These are phyloP conservation scores for Luffa aegyptiaca DNA, from an alignment of 306 rosid genomes.

Conservation along the genomic window DNA sequence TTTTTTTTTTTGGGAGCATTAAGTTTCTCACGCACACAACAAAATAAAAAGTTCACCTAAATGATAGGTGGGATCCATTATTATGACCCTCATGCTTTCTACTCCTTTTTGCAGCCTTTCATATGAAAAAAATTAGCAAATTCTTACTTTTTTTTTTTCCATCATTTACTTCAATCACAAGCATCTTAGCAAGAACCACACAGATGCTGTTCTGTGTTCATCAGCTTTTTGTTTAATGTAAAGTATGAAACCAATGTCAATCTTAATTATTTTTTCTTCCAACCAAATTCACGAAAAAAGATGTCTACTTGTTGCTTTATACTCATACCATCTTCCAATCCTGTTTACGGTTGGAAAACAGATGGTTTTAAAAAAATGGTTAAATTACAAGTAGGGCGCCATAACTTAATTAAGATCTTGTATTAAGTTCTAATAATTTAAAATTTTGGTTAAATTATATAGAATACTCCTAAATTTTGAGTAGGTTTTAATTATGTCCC, in stretches of 20 bases:
- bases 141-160: neutral
- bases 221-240: neutral
- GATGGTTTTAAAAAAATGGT: no score
- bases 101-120: neutral
- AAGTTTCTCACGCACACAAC: neutral
- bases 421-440: no score
- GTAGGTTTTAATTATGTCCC: no score
- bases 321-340: no score
- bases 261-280: neutral
- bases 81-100: neutral
- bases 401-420: no score
- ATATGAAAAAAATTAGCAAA: neutral
- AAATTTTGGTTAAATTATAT: no score
- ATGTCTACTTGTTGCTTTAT: neutral
- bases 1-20: neutral
- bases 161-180: constrained; percentile 7
- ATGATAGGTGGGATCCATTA: neutral
- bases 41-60: neutral
- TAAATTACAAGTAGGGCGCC: no score
- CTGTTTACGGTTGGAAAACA: no score
- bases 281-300: neutral
- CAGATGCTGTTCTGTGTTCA: neutral
- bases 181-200: neutral
- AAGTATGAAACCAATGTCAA: neutral
- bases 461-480: no score